Evolutionary conservation across 2,329 filamentous ascomycete species (phyloP).

Genomic region (Sclerotinia sclerotiorum): DNA sequence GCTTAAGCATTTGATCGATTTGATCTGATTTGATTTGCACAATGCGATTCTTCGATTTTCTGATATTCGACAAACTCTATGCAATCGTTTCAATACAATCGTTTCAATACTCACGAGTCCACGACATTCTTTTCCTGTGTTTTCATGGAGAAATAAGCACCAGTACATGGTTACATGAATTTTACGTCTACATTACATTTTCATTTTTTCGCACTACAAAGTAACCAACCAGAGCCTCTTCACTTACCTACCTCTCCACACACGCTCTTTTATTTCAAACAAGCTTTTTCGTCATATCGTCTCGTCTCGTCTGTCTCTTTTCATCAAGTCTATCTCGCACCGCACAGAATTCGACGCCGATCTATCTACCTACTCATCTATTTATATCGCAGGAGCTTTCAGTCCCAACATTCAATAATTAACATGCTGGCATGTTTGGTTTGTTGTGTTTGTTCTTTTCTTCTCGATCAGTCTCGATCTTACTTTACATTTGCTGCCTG

Average conservation of each 20-base stretch:
- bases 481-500: not conserved
- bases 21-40: not conserved
- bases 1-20: conserved; percentile 6
- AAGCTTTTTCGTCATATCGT: not conserved
- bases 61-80: not conserved
- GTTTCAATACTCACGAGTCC: not conserved
- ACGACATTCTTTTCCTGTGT: conserved; percentile 9
- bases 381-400: not conserved
- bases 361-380: not conserved
- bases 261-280: not conserved
- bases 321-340: not conserved
- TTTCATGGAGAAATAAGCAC: not conserved
- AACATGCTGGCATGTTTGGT: conserved; percentile 13
- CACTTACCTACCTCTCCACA: conserved; percentile 1
- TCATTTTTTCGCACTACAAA: conserved; percentile 2
- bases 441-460: not conserved
- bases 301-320: too few species aligned
- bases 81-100: not conserved
- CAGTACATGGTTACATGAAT: not conserved
- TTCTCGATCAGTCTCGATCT: not conserved
- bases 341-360: not conserved
- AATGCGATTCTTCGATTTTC: not conserved
- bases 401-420: not conserved
- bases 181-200: conserved; percentile 6
- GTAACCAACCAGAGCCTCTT: not conserved